Conservation (phyloP, 2,329 filamentous ascomycete genomes). For the Rhynchosporium graminicola region DNA sequence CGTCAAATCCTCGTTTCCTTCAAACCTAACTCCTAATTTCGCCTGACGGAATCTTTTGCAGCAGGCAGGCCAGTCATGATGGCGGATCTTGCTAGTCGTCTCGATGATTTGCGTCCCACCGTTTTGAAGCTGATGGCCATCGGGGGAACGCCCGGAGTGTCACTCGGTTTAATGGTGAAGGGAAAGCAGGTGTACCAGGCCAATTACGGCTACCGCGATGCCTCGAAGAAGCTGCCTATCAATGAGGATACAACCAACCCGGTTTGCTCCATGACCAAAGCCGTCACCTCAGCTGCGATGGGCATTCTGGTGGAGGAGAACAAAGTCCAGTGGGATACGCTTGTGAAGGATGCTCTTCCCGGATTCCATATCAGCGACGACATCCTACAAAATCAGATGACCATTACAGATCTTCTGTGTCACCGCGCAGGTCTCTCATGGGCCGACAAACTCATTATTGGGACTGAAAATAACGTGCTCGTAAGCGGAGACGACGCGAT, state of each 20-base stretch:
- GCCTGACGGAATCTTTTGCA: too few relatives aligned
- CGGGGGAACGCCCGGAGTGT: too few relatives aligned
- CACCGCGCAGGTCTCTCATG: slow-evolving; percentile 15
- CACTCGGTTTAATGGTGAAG: too few relatives aligned
- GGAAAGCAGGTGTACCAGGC: not conserved
- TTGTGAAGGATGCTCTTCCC: not conserved
- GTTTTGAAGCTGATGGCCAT: too few relatives aligned
- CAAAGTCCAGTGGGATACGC: not conserved
- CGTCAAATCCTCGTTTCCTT: too few relatives aligned
- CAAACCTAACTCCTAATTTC: too few relatives aligned
- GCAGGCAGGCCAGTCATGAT: too few relatives aligned
- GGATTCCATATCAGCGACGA: slow-evolving; percentile 4
- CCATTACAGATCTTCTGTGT: slow-evolving; percentile 14
- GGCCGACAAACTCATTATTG: slow-evolving; percentile 7
- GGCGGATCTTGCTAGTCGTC: too few relatives aligned
- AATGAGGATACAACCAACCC: slow-evolving; percentile 3
- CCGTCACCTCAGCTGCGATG: slow-evolving; percentile 5
- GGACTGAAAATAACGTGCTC: not conserved
- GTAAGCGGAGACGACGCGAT: not conserved
- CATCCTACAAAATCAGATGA: not conserved
- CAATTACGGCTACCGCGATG: not conserved
- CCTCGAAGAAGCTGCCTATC: not conserved
- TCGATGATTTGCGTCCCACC: too few relatives aligned
- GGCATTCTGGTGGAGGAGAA: not conserved
- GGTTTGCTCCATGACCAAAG: slow-evolving; percentile 11